phyloP scores from a whole-genome alignment of 176 grass and related monocot species.

The Rhynchospora tenuis region DNA sequence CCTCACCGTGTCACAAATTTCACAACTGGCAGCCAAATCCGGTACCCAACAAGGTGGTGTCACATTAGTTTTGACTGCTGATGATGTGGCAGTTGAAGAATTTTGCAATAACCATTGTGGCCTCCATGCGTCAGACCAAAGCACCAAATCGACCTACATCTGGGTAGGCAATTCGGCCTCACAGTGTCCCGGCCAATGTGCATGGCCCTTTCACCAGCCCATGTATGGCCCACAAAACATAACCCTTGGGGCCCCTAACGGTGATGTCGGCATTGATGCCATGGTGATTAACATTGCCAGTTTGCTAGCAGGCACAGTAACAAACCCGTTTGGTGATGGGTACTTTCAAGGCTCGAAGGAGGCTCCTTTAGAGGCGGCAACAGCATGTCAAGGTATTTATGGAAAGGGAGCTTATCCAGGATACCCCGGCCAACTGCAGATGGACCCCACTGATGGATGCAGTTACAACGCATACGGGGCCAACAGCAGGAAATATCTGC shows the following conservation, averaged over 20 bases:
- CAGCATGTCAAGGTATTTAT: constrained; percentile 41
- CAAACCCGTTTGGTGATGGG: constrained; percentile 64
- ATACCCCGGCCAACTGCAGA: constrained; percentile 47
- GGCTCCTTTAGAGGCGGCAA: constrained; percentile 47
- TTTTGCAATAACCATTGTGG: constrained; percentile 58
- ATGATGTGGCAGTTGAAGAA: constrained; percentile 53
- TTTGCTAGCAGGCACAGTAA: constrained; percentile 49
- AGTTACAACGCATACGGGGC: constrained; percentile 70
- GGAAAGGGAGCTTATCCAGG: constrained; percentile 64
- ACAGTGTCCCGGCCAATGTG: constrained; percentile 73
- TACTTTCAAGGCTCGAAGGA: constrained; percentile 62
- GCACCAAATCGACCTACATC: constrained; percentile 33
- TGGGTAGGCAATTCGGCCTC: constrained; percentile 56
- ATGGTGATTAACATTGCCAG: constrained; percentile 65
- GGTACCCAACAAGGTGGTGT: constrained; percentile 28
- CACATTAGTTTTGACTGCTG: constrained; percentile 50
- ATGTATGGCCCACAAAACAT: constrained; percentile 49
- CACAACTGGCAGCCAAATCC: constrained; percentile 29
- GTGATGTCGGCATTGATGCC: constrained; percentile 58
- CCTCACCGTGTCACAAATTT: constrained; percentile 42
- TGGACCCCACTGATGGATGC: constrained; percentile 34
- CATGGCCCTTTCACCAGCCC: constrained; percentile 85
- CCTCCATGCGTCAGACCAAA: constrained; percentile 45
- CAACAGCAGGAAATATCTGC: constrained; percentile 57
- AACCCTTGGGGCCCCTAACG: constrained; percentile 52